Base-by-base conservation (phyloP, 805 yeast species). In the Candida ulmi region DNA sequence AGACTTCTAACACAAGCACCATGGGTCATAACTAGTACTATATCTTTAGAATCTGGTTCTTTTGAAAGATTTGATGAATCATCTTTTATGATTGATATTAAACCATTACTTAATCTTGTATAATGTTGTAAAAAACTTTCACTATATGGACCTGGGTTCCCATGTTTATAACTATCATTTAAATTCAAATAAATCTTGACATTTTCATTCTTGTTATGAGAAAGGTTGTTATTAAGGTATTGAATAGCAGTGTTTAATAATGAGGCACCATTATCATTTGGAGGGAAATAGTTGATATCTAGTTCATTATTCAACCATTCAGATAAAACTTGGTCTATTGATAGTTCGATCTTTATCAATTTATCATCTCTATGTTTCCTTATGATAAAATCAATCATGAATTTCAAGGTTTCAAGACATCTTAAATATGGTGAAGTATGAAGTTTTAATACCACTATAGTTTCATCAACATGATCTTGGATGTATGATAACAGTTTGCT, bases 361-460 rank as follows among this genome's bases (percentile, higher is more conserved):
- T 39, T 40, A 11, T 25, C 17, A 23, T 38, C 41, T 12, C 38
- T 30, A 36, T 52, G 51, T 27, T 48, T 47, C 38, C 38, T 54
- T 2, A 40, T 42, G 13, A 55, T 33, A 33, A 42, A 43, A 35
- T 55, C 60, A 13, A 48, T 34, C 36, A 54, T 41, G 42, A 42
- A 41, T 37, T 50, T 54, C 35, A 54, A 55, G 0, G 73, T 69
- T 46, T 69, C 72, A 6, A 69, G 50, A 45, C 74, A 69, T 43
- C 74, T 45, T 32, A 68, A 58, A 41, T 69, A 69, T 0, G 74
- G 74, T 2, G 73, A 68, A 5, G 66, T 57, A 45, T 69, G 73
- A 36, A 55, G 46, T 17, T 48, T 40, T 12, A 55, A 36, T 7
- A 40, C 44, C 3, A 53, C 44, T 2, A n/a, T 24, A 4, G 37